Evolutionary conservation across 2,329 filamentous ascomycete species (phyloP), one percentile per base, ranked within the genome.

Genomic region (Ophiocordyceps camponoti-saundersi): DNA sequence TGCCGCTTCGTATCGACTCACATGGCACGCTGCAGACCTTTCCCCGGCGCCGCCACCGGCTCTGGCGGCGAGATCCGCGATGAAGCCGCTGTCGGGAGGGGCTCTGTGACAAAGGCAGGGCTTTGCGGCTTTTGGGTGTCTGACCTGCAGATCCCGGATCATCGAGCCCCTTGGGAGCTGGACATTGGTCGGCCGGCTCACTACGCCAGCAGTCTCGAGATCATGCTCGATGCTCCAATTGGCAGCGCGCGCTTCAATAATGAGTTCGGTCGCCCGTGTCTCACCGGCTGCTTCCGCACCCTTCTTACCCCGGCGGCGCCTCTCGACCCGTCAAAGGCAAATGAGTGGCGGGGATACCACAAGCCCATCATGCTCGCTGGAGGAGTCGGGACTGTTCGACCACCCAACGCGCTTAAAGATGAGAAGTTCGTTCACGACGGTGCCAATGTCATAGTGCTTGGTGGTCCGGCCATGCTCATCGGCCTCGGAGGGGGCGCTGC

Each of bases 331-430:
- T 65, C 65, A 39, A 62, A 65, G 36, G 67, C 71, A 44, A 46
- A 44, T 10, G 61, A 61, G 3, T 75, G 86, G 58, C 77, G 90
- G 54, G 92, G 92, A 22, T 98, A 94, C 61, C 92, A 96, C 66
- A 98, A 98, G 69, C 92, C 92, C 11, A 95, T 95, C 62, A 94
- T 95, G 86, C 87, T 98, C 66, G 92, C 92, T 51, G 92, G 92
- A 59, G 92, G 92, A 59, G 79, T 96, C 34, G 92, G 92, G 44
- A 95, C 85, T 6, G 90, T 96, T 29, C 72, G 92, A 48, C 90
- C 92, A 15, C 81, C 90, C 56, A 85, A 95, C 59, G 90, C 92
- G 3, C 72, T 95, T 49, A 98, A 98, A 67, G 76, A 85, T 51
- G 77, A 82, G 10, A 72, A 76, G 13, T 72, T 85, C 51, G 92